Evolutionary conservation across 306 rosid species (phyloP).

Genomic region (Dryas octopetala): DNA sequence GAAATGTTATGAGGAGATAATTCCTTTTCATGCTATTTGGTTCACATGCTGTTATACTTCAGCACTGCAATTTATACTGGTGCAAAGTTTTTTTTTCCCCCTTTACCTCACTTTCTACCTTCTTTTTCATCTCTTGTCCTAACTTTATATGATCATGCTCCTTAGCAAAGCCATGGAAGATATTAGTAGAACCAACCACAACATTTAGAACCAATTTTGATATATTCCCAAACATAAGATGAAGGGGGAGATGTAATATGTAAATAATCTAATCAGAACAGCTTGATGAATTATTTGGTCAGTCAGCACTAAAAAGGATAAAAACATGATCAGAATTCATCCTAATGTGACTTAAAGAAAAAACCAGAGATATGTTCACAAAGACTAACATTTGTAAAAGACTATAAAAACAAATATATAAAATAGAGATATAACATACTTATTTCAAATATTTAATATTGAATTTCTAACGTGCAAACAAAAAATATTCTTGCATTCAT

Average conservation of each 20-base stretch:
- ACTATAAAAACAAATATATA: no score
- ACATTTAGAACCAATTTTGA: neutral
- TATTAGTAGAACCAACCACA: neutral
- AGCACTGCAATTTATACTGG: neutral
- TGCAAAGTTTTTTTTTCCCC: neutral
- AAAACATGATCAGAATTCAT: neutral
- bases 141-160: no score
- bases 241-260: neutral
- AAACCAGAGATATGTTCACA: neutral
- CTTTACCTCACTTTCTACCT: no score
- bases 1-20: neutral
- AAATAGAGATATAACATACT: no score
- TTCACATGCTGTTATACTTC: neutral
- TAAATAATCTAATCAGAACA: neutral
- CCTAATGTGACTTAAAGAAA: neutral
- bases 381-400: neutral
- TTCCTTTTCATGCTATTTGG: neutral
- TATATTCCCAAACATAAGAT: neutral
- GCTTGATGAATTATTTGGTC: neutral
- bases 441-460: no score
- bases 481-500: no score
- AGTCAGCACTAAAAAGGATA: neutral
- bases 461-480: no score
- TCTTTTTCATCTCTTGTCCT: no score
- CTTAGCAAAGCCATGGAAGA: no score